A percentile compares a stretch with the other conserved stretches of the same genome.
Conservation (phyloP, 1,139 yeast genomes). For the Yarrowia galli region DNA sequence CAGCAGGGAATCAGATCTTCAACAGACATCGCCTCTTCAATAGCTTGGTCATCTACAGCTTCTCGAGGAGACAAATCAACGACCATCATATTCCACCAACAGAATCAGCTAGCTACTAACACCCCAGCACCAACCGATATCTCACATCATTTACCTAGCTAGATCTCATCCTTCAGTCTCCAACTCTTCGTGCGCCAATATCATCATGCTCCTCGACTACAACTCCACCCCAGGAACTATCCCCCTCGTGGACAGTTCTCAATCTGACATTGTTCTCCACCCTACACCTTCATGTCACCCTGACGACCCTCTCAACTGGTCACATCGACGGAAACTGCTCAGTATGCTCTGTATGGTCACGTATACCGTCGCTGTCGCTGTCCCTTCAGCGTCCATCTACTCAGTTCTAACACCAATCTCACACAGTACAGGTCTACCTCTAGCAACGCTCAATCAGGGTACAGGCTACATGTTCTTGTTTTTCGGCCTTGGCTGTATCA, state of each 20-base stretch:
- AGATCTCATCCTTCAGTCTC: no score
- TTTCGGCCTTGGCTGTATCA: slow-evolving; percentile 59
- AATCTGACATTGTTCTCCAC: background rate
- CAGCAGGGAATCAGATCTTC: no score
- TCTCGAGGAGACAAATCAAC: no score
- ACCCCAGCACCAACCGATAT: no score
- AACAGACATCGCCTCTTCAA: no score
- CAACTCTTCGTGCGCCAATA: background rate
- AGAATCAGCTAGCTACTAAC: no score
- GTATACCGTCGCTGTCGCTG: slow-evolving; percentile 57
- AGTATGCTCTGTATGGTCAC: slow-evolving; percentile 49
- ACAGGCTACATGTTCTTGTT: slow-evolving; percentile 60
- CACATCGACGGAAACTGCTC: slow-evolving; percentile 52
- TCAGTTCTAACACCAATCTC: slow-evolving; percentile 57
- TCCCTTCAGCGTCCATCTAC: slow-evolving; percentile 58
- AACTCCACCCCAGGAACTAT: background rate
- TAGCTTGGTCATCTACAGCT: no score
- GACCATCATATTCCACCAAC: no score
- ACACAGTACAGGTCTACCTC: slow-evolving; percentile 53
- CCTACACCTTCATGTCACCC: slow-evolving; percentile 60
- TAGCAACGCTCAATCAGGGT: slow-evolving; percentile 58
- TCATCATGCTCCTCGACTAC: slow-evolving; percentile 5
- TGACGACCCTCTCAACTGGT: slow-evolving; percentile 60
- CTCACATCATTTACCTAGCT: no score
- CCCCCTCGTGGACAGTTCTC: slow-evolving; percentile 4